These are phyloP conservation scores for Phytophthora megakarya DNA, from an alignment of 352 stramenopile genomes.

Conservation along the genomic window DNA sequence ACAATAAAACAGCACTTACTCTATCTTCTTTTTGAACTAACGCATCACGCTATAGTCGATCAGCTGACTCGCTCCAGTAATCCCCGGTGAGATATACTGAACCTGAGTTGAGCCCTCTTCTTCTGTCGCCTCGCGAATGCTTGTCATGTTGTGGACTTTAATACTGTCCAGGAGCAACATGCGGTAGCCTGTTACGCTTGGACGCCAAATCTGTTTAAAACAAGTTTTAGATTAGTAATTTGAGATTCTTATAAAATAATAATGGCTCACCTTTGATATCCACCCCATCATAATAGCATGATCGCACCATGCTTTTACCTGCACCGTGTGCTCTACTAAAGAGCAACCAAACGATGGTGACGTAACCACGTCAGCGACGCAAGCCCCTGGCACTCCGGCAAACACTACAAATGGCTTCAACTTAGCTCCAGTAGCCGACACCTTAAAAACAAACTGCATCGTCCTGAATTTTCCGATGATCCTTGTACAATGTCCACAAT, in stretches of 20 bases:
- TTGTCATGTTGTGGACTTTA: slow-evolving; percentile 11
- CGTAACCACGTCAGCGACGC: background rate
- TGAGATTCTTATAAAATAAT: background rate
- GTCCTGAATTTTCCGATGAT: background rate
- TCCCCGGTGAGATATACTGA: background rate
- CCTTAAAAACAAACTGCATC: background rate
- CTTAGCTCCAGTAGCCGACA: slow-evolving; percentile 3
- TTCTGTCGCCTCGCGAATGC: background rate
- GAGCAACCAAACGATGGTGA: background rate
- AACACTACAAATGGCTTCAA: background rate
- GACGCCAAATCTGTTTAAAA: slow-evolving; percentile 1
- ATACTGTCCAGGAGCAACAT: slow-evolving; percentile 4
- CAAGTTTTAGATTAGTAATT: background rate
- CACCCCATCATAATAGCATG: slow-evolving; percentile 4
- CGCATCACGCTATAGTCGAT: slow-evolving; percentile 11
- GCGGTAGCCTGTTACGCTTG: background rate
- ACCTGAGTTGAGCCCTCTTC: background rate
- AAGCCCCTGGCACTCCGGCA: background rate
- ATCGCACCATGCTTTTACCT: slow-evolving; percentile 1
- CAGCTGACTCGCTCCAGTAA: background rate
- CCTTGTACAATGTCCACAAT: slow-evolving; percentile 10
- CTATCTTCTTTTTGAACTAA: slow-evolving; percentile 2
- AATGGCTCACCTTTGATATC: background rate
- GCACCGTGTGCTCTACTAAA: background rate
- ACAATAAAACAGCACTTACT: slow-evolving; percentile 8